These are phyloP conservation scores for Cryphonectria parasitica DNA, from an alignment of 2,329 filamentous ascomycete species.

Conservation along the genomic window DNA sequence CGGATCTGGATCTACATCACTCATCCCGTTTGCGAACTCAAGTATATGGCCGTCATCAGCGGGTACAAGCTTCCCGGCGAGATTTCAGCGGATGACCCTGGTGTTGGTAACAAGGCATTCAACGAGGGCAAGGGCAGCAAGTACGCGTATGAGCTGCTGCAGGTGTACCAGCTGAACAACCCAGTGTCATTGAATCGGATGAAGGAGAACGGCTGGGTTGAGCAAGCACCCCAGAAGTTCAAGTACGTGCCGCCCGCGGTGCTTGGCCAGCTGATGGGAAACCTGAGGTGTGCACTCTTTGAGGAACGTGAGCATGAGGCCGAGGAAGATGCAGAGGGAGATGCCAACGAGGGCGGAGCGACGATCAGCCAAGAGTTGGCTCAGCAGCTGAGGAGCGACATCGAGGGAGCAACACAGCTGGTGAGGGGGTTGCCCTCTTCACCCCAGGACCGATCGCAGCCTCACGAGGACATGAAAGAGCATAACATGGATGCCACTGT, in stretches of 20 bases:
- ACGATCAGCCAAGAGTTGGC: constrained; percentile 57
- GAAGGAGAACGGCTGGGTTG: constrained; percentile 58
- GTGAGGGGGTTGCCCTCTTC: constrained; percentile 9
- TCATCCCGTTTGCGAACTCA: constrained; percentile 50
- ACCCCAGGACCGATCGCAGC: neutral
- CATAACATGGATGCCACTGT: neutral
- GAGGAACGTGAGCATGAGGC: constrained; percentile 32
- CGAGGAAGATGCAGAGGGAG: neutral
- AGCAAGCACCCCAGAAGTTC: constrained; percentile 53
- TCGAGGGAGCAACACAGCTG: constrained; percentile 37
- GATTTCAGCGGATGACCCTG: constrained; percentile 45
- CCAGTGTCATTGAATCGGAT: constrained; percentile 57
- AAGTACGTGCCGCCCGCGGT: constrained; percentile 60
- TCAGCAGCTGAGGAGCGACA: constrained; percentile 54
- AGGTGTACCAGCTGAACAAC: constrained; percentile 67
- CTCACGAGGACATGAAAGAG: neutral
- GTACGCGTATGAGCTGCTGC: constrained; percentile 57
- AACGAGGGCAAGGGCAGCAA: constrained; percentile 46
- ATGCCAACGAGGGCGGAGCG: constrained; percentile 33
- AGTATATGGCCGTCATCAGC: constrained; percentile 62
- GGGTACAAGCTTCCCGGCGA: constrained; percentile 51
- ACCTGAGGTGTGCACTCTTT: constrained; percentile 58
- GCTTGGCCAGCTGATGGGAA: constrained; percentile 60
- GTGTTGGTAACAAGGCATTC: constrained; percentile 57
- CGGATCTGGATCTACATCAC: constrained; percentile 68